Percentiles rank a stretch among this genome's conserved stretches.
These are phyloP conservation scores for Nissolia schottii DNA, from an alignment of 306 rosid species.

Conservation along the genomic window DNA sequence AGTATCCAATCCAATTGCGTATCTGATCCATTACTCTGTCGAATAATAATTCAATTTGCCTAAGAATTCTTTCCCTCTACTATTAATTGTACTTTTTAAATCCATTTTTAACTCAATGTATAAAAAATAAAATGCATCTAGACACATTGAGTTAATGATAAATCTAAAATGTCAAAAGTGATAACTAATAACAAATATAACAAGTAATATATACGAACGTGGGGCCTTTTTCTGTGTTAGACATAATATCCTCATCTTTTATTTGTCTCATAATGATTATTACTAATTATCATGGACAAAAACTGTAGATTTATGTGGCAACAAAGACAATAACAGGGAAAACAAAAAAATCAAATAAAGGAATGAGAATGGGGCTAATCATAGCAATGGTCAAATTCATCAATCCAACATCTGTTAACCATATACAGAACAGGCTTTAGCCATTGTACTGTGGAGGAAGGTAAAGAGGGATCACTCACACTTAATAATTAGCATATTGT, in stretches of 20 bases:
- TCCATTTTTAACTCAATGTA: too few relatives aligned
- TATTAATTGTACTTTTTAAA: too few relatives aligned
- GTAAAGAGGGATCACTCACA: not conserved
- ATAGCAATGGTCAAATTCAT: not conserved
- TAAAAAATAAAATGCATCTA: too few relatives aligned
- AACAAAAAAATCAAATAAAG: not conserved
- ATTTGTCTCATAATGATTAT: not conserved
- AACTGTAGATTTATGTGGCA: not conserved
- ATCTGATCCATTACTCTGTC: too few relatives aligned
- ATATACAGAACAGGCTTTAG: too few relatives aligned
- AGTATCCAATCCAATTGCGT: too few relatives aligned
- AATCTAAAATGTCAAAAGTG: too few relatives aligned
- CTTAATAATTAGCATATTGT: not conserved
- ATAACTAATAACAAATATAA: too few relatives aligned
- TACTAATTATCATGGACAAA: not conserved
- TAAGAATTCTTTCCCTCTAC: too few relatives aligned
- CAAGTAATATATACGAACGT: too few relatives aligned
- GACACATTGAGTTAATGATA: too few relatives aligned
- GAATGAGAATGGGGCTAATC: not conserved
- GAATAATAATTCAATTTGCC: too few relatives aligned
- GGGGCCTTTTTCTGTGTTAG: constrained; percentile 2
- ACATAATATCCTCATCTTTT: not conserved
- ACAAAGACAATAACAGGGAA: not conserved
- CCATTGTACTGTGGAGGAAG: not conserved
- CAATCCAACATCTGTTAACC: not conserved